Evolutionary conservation across 768 basidiomycete genomes (phyloP).

Genomic region (Kwoniella sp.): DNA sequence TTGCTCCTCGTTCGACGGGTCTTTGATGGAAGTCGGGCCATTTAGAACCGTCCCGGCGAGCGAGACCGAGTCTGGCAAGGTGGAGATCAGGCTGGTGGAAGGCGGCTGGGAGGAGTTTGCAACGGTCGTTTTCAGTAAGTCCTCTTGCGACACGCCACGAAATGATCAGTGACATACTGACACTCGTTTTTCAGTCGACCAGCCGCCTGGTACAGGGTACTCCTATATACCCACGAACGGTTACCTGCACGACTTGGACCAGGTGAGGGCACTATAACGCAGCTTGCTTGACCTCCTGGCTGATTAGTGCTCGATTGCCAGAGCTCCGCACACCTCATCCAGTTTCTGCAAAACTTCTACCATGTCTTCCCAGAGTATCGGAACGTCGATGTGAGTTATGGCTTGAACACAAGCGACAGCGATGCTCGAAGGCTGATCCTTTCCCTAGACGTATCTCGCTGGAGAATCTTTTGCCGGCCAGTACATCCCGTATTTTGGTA

Average conservation of each 20-base stretch:
- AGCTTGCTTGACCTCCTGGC: too few species aligned
- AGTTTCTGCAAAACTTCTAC: constrained; percentile 86
- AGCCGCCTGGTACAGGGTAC: constrained; percentile 92
- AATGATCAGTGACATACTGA: background rate
- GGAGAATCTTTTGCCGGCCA: constrained; percentile 98
- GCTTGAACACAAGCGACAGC: background rate
- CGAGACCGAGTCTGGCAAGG: constrained; percentile 57
- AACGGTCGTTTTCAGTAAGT: constrained; percentile 83
- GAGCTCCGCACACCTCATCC: constrained; percentile 71
- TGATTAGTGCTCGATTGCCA: constrained; percentile 41
- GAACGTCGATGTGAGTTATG: constrained; percentile 67
- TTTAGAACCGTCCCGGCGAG: constrained; percentile 57
- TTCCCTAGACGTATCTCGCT: constrained; percentile 76
- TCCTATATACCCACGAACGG: constrained; percentile 82
- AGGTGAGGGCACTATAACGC: constrained; percentile 52
- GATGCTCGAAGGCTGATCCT: background rate
- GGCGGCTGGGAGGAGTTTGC: constrained; percentile 98
- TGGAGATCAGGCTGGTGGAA: constrained; percentile 64
- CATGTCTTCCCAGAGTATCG: constrained; percentile 82
- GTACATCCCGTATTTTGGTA: constrained; percentile 93
- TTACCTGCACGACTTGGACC: constrained; percentile 72
- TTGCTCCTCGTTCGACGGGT: constrained; percentile 93
- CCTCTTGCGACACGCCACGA: background rate
- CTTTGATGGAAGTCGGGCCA: constrained; percentile 98
- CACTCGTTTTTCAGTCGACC: constrained; percentile 65